Conservation (phyloP, 768 basidiomycete species). For the Rhodotorula graminis region DNA sequence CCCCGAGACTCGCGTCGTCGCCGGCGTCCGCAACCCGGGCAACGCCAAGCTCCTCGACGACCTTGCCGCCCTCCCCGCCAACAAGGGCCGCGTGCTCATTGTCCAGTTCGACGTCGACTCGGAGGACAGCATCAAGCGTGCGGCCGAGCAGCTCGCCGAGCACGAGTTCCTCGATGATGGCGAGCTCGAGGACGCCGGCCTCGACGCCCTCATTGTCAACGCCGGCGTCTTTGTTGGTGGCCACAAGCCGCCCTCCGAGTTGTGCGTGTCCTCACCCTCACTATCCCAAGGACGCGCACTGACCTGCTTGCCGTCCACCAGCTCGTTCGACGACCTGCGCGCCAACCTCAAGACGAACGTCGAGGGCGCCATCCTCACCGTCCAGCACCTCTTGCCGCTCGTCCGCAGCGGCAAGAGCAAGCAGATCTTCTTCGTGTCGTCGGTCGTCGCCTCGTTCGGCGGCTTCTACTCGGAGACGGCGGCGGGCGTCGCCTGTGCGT, state of each 20-base stretch:
- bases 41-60: conserved; percentile 37
- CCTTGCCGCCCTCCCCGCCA: conserved; percentile 18
- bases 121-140: conserved; percentile 44
- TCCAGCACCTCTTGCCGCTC: conserved; percentile 51
- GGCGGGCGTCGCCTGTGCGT: conserved; percentile 10
- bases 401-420: conserved; percentile 35
- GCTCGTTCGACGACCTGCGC: conserved; percentile 19
- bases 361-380: conserved; percentile 48
- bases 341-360: conserved; percentile 46
- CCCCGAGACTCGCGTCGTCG: conserved; percentile 41
- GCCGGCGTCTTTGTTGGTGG: conserved; percentile 26
- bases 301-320: background rate
- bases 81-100: conserved; percentile 46
- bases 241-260: background rate
- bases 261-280: background rate
- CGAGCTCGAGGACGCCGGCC: background rate
- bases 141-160: conserved; percentile 26
- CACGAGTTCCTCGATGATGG: background rate
- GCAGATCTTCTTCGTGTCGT: conserved; percentile 24
- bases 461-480: background rate
- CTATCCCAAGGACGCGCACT: too few relatives aligned
- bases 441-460: conserved; percentile 2
- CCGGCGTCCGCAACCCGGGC: conserved; percentile 43
- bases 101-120: conserved; percentile 50
- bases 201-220: conserved; percentile 35